Evolutionary conservation across 106 monocot species (phyloP).

Genomic region (Apostasia shenzhenica): DNA sequence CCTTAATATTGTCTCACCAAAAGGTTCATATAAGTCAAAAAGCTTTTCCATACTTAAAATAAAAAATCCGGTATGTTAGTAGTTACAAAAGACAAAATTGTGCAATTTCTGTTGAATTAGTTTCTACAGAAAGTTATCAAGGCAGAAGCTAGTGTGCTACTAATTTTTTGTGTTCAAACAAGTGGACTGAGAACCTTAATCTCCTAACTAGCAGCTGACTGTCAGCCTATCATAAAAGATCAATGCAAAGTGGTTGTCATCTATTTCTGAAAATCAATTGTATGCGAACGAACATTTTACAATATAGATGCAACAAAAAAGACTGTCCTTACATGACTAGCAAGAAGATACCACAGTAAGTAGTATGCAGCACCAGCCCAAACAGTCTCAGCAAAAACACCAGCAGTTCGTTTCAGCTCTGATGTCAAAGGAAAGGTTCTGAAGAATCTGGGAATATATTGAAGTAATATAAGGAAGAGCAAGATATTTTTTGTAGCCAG

Average conservation of each 20-base stretch:
- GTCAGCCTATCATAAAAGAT: neutral
- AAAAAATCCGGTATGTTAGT: neutral
- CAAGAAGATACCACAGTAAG: slow-evolving; percentile 79
- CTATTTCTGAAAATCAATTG: too few species aligned
- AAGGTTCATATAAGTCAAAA: too few species aligned
- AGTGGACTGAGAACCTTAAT: neutral
- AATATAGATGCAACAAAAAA: neutral
- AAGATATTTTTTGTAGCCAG: slow-evolving; percentile 55
- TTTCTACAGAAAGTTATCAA: neutral
- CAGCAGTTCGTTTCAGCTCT: slow-evolving; percentile 87
- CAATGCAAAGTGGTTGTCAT: too few species aligned
- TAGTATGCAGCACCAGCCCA: slow-evolving; percentile 98
- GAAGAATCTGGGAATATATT: slow-evolving; percentile 73
- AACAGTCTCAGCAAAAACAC: slow-evolving; percentile 90
- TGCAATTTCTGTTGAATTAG: neutral
- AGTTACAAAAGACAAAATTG: neutral
- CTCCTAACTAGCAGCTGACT: neutral
- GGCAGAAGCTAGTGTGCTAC: neutral
- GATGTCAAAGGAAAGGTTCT: slow-evolving; percentile 69
- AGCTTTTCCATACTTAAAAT: too few species aligned
- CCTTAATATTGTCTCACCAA: too few species aligned
- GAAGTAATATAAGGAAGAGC: slow-evolving; percentile 66
- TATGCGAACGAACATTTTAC: too few species aligned
- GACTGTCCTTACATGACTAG: slow-evolving; percentile 72
- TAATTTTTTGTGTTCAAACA: neutral